A percentile compares a stretch with the other conserved stretches of the same genome.
Conservation (phyloP, 441 rosid species). For the Manihot esculenta region DNA sequence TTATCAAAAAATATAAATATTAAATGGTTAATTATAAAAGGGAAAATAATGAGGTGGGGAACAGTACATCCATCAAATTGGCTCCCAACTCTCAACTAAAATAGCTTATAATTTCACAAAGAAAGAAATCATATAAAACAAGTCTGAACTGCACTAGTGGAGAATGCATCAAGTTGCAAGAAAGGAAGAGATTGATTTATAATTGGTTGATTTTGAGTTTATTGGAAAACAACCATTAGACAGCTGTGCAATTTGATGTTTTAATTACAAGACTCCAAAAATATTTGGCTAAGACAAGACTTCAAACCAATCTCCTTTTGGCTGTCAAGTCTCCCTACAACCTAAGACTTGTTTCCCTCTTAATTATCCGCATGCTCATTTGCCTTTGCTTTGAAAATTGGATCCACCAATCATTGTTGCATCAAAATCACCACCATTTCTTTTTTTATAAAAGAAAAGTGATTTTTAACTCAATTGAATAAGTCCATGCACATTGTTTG, state of each 20-base stretch:
- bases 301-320: not conserved
- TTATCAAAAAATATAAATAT: too few species aligned
- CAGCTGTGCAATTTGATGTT: not conserved
- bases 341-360: not conserved
- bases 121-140: not conserved
- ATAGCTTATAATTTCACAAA: too few species aligned
- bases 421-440: too few species aligned
- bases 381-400: not conserved
- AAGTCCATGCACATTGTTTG: too few species aligned
- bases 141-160: not conserved
- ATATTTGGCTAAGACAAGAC: not conserved
- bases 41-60: too few species aligned
- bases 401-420: too few species aligned
- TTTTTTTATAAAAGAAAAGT: too few species aligned
- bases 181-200: not conserved
- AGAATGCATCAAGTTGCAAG: not conserved
- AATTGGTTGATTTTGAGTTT: not conserved
- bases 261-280: not conserved
- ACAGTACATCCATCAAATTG: too few species aligned
- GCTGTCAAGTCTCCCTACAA: not conserved
- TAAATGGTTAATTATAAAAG: too few species aligned
- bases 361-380: not conserved
- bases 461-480: too few species aligned
- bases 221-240: constrained; percentile 7
- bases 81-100: too few species aligned